A percentile compares a stretch with the other conserved stretches of the same genome.
Conservation (phyloP, 805 yeast species). For the Ogataea pini region DNA sequence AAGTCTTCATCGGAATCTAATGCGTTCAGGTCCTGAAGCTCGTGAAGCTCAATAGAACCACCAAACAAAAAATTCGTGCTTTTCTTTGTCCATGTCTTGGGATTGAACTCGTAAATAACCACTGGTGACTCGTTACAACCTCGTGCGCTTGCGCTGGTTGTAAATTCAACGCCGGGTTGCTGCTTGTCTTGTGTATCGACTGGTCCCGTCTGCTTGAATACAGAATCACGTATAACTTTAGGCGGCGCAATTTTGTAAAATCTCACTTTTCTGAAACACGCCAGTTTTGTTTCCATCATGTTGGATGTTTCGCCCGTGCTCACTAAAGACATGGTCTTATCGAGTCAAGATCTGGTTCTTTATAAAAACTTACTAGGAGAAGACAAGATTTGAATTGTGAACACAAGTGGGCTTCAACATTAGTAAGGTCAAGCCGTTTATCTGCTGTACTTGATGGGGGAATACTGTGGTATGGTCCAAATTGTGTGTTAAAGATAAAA, state of each 20-base stretch:
- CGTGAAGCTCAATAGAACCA: constrained; percentile 27
- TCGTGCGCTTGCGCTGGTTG: constrained; percentile 1
- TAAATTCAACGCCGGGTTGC: too few species aligned
- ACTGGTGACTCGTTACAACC: constrained; percentile 12
- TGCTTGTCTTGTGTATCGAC: too few species aligned
- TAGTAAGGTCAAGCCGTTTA: too few species aligned
- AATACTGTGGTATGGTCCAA: too few species aligned
- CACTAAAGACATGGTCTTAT: constrained; percentile 16
- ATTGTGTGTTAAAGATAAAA: too few species aligned
- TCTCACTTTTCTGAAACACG: constrained; percentile 27
- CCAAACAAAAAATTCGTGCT: constrained; percentile 22
- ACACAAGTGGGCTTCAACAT: too few species aligned
- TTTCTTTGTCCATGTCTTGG: constrained; percentile 19
- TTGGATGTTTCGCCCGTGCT: constrained; percentile 15
- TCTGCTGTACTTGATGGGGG: too few species aligned
- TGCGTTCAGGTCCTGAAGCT: constrained; percentile 20
- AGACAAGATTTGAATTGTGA: too few species aligned
- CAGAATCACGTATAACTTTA: constrained; percentile 14
- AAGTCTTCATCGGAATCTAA: constrained; percentile 21
- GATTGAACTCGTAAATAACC: constrained; percentile 19
- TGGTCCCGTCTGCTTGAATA: background rate
- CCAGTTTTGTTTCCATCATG: constrained; percentile 24
- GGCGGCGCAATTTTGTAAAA: constrained; percentile 31
- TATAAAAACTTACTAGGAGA: too few species aligned
- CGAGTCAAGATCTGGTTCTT: background rate